phyloP scores from a whole-genome alignment of 441 rosid genomes.

The Brassica hybrid region DNA sequence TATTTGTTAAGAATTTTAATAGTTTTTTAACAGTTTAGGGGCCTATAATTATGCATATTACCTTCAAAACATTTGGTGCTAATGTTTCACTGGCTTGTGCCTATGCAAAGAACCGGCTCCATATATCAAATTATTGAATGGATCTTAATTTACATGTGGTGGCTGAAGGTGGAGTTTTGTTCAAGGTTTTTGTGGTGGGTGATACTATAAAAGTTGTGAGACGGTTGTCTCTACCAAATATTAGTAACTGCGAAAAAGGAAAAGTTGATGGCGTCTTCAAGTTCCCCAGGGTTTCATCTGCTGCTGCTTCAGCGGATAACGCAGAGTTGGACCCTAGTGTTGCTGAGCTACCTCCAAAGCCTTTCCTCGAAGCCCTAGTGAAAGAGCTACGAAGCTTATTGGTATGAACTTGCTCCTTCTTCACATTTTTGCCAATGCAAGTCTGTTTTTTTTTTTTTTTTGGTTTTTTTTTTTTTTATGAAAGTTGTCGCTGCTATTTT shows the following conservation, averaged over 20 bases:
- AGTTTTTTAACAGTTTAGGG: background rate
- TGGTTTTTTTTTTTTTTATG: background rate
- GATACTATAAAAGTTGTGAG: constrained; percentile 84
- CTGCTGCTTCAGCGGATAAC: constrained; percentile 87
- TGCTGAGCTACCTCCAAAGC: constrained; percentile 87
- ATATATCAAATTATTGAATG: background rate
- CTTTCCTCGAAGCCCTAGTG: constrained; percentile 81
- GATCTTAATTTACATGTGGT: background rate
- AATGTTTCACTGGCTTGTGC: too few relatives aligned
- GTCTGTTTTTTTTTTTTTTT: background rate
- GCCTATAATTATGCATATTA: too few relatives aligned
- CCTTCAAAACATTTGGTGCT: too few relatives aligned
- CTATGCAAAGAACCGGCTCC: too few relatives aligned
- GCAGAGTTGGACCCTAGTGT: constrained; percentile 80
- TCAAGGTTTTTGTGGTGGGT: constrained; percentile 82
- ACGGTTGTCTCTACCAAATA: constrained; percentile 83
- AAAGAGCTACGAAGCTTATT: constrained; percentile 75
- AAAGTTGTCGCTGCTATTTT: background rate
- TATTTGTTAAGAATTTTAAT: background rate
- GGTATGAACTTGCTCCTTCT: constrained; percentile 48
- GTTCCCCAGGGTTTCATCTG: constrained; percentile 89
- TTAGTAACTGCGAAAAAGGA: constrained; percentile 55
- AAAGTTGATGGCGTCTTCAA: constrained; percentile 63
- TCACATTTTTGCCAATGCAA: constrained; percentile 7
- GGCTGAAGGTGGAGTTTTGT: constrained; percentile 77